Evolutionary conservation across 192 early-diverging fungal genomes (phyloP), one percentile per base, ranked within the genome.

Genomic region (Phycomyces blakesleeanus): DNA sequence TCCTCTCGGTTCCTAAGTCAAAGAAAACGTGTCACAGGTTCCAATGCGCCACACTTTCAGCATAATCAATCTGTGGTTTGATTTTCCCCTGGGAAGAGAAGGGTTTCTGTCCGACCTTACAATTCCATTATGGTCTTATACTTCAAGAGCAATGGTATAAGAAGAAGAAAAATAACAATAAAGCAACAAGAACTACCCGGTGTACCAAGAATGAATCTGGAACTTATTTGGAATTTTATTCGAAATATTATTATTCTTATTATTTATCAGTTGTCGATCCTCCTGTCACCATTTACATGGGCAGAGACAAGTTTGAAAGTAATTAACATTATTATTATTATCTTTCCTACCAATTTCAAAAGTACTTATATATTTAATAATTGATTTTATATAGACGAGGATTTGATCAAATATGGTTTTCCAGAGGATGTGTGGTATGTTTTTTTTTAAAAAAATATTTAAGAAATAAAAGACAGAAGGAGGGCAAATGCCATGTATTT

Each of bases 291-390:
- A 87, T 99, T 39, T 99, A 96, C 71, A 96, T 99, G 94, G 97
- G 97, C 63, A 96, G 93, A 73, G 95, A 99, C 81, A 98, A 97
- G 76, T 95, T 86, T 72, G 97, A 99, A 76, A 99, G 86, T 87
- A 77, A 71, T 57, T 15, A n/a, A 29, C 55, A 15, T 21, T 4
- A 37, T 25, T 18, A n/a, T 68, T 22, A 1, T 24, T 34, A 20
- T 26, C 0, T 20, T 71, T 52, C 11, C 40, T 41, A 41, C 14
- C 40, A 10, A 10, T 38, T 34, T 24, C 41, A 18, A 24, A 22
- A 41, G 64, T 52, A 44, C 38, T 65, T 26, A n/a, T 38, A 41
- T 20, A 26, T 55, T 1, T 44, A 29, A 41, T 12, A 55, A 24
- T 7, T 7, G 2, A 5, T 55, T 20, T 51, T 21, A 14, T 34